phyloP scores from a whole-genome alignment of 1,284 basidiomycete species.

The Omphalotus olearius region DNA sequence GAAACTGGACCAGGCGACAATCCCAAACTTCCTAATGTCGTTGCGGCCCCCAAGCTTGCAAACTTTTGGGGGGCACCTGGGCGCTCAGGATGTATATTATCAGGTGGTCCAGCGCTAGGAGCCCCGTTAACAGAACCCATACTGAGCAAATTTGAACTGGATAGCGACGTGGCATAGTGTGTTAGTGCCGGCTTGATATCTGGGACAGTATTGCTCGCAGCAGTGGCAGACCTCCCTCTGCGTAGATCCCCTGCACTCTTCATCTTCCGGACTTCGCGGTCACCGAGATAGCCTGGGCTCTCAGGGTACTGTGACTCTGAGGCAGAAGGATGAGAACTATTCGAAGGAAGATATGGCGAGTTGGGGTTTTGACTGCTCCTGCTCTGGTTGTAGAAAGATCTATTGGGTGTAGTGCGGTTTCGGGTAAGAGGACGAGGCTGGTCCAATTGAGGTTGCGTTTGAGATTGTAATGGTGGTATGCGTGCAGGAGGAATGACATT shows the following conservation, averaged over 20 bases:
- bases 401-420: slow-evolving; percentile 69
- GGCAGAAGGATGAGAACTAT: slow-evolving; percentile 7
- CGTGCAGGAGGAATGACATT: slow-evolving; percentile 45
- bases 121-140: slow-evolving; percentile 28
- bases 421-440: slow-evolving; percentile 47
- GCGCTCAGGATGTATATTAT: slow-evolving; percentile 26
- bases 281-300: slow-evolving; percentile 37
- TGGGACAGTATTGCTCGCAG: slow-evolving; percentile 13
- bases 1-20: slow-evolving; percentile 9
- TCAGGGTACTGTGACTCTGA: slow-evolving; percentile 19
- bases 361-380: slow-evolving; percentile 27
- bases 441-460: slow-evolving; percentile 23
- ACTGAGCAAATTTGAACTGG: slow-evolving; percentile 57
- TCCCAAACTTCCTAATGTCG: slow-evolving; percentile 25
- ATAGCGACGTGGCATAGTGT: slow-evolving; percentile 55
- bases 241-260: slow-evolving; percentile 82
- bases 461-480: slow-evolving; percentile 3
- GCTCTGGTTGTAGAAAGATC: slow-evolving; percentile 50
- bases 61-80: slow-evolving; percentile 47
- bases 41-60: slow-evolving; percentile 59
- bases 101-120: slow-evolving; percentile 11
- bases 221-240: slow-evolving; percentile 32
- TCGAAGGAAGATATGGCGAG: slow-evolving; percentile 19
- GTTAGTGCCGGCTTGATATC: slow-evolving; percentile 33
- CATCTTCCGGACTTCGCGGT: slow-evolving; percentile 75